Evolutionary conservation across 2,329 filamentous ascomycete genomes (phyloP).

Genomic region (Cephalotrichum gorgonifer): DNA sequence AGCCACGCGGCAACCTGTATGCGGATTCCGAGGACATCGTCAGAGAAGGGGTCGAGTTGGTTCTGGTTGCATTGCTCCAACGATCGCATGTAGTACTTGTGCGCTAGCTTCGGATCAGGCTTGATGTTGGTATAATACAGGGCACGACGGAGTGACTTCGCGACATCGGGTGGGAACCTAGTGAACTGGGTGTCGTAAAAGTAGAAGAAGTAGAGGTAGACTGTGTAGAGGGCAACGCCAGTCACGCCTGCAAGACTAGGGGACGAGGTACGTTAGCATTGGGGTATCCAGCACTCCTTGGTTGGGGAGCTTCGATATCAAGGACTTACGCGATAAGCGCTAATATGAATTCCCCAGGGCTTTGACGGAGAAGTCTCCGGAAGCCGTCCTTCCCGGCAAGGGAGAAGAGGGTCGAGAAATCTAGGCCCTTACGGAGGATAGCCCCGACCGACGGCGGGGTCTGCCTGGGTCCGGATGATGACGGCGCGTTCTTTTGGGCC

Average conservation of each 20-base stretch:
- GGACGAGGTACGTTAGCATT: conserved; percentile 10
- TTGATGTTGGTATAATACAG: conserved; percentile 77
- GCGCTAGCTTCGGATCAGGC: conserved; percentile 63
- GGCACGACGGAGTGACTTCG: conserved; percentile 69
- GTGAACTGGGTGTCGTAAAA: conserved; percentile 47
- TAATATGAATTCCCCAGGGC: conserved; percentile 31
- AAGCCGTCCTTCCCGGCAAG: conserved; percentile 15
- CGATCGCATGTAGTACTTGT: conserved; percentile 76
- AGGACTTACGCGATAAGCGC: conserved; percentile 28
- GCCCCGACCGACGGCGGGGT: background rate
- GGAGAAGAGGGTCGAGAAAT: conserved; percentile 1
- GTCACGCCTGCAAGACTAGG: conserved; percentile 23
- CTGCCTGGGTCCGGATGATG: background rate
- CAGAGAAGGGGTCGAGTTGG: conserved; percentile 77
- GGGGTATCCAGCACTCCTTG: background rate
- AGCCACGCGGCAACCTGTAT: conserved; percentile 72
- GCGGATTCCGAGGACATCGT: conserved; percentile 84
- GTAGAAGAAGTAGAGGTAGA: conserved; percentile 39
- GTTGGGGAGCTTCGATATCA: background rate
- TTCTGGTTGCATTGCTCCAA: conserved; percentile 62
- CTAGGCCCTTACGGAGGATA: conserved; percentile 2
- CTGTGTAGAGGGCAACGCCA: conserved; percentile 24
- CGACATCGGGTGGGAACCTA: conserved; percentile 57
- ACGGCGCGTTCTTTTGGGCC: background rate
- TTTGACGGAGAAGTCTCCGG: conserved; percentile 26